phyloP scores from a whole-genome alignment of 2,329 filamentous ascomycete genomes.

The Phialemonium atrogriseum region DNA sequence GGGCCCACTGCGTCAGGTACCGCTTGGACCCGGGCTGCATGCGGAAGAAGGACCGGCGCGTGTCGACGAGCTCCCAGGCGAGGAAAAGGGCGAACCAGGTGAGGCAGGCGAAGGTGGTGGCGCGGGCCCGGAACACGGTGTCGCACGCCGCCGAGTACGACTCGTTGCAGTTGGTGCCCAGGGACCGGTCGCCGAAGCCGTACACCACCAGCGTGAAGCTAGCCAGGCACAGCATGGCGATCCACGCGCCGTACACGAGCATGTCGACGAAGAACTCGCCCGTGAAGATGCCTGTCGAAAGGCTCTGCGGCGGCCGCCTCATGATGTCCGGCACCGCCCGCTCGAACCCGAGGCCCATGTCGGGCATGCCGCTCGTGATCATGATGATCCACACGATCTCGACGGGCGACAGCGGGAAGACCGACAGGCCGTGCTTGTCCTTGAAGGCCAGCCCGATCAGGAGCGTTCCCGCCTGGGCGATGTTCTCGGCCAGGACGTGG shows the following conservation, averaged over 20 bases:
- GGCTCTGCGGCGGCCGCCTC: slow-evolving; percentile 53
- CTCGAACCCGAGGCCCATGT: slow-evolving; percentile 65
- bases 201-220: slow-evolving; percentile 55
- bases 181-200: slow-evolving; percentile 32
- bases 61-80: slow-evolving; percentile 67
- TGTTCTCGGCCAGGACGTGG: slow-evolving; percentile 61
- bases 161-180: slow-evolving; percentile 53
- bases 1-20: slow-evolving; percentile 41
- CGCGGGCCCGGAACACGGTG: slow-evolving; percentile 55
- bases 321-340: slow-evolving; percentile 61
- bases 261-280: slow-evolving; percentile 58
- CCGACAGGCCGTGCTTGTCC: slow-evolving; percentile 47
- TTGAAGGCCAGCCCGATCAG: slow-evolving; percentile 63
- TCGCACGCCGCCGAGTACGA: slow-evolving; percentile 39
- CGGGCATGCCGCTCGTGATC: slow-evolving; percentile 62
- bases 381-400: slow-evolving; percentile 74
- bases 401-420: slow-evolving; percentile 63
- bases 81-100: slow-evolving; percentile 61
- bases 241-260: slow-evolving; percentile 56
- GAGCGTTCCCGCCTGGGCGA: slow-evolving; percentile 61
- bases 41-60: slow-evolving; percentile 59
- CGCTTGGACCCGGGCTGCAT: slow-evolving; percentile 48
- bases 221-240: slow-evolving; percentile 53
- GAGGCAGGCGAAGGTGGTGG: slow-evolving; percentile 60
- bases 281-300: slow-evolving; percentile 55